These are phyloP conservation scores for Alternaria postmessia DNA, from an alignment of 2,329 filamentous ascomycete species.

Conservation along the genomic window DNA sequence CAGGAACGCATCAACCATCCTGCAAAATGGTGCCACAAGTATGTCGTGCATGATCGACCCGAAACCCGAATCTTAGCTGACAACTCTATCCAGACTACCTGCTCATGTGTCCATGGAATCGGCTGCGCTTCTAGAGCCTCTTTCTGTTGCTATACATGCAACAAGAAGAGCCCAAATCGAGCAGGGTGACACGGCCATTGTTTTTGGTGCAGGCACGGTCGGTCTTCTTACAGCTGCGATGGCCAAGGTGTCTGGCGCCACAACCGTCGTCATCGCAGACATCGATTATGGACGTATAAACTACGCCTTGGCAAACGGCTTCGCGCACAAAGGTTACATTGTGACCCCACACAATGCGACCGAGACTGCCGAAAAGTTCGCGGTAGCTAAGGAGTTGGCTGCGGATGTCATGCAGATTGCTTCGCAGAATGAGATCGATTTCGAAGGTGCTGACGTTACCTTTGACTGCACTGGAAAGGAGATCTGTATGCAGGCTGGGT, in stretches of 20 bases:
- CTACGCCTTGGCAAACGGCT: slow-evolving; percentile 50
- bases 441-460: slow-evolving; percentile 52
- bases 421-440: slow-evolving; percentile 46
- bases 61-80: slow-evolving; percentile 38
- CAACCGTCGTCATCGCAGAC: slow-evolving; percentile 52
- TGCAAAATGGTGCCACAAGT: slow-evolving; percentile 56
- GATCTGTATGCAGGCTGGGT: slow-evolving; percentile 53
- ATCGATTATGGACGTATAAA: slow-evolving; percentile 52
- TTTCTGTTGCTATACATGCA: slow-evolving; percentile 87
- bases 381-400: slow-evolving; percentile 47
- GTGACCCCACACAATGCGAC: slow-evolving; percentile 35
- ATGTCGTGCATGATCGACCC: slow-evolving; percentile 45
- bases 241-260: slow-evolving; percentile 53
- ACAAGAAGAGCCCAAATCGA: slow-evolving; percentile 74
- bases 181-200: slow-evolving; percentile 79
- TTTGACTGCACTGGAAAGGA: slow-evolving; percentile 56
- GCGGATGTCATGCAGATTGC: slow-evolving; percentile 48
- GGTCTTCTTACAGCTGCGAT: slow-evolving; percentile 52
- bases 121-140: slow-evolving; percentile 61
- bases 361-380: slow-evolving; percentile 45
- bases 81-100: slow-evolving; percentile 48
- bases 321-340: slow-evolving; percentile 51
- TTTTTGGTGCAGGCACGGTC: slow-evolving; percentile 82
- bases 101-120: slow-evolving; percentile 51
- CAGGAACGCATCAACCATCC: slow-evolving; percentile 56